A percentile compares a stretch with the other conserved stretches of the same genome.
Conservation (phyloP, 1,284 basidiomycete species). For the Boletus sp. region DNA sequence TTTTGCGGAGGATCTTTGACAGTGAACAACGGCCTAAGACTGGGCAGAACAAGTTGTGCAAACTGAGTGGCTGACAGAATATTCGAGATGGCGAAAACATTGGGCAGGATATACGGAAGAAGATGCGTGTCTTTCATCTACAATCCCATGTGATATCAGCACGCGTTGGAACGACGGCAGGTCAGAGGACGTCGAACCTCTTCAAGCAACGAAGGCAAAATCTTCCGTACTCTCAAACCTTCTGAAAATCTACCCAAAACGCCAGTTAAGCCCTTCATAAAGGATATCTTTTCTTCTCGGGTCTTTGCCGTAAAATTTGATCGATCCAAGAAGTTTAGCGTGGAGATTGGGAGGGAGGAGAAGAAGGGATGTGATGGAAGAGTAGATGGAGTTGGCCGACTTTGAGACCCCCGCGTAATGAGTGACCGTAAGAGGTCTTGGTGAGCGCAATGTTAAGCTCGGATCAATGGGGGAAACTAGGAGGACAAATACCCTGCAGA, state of each 20-base stretch:
- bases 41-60: conserved; percentile 76
- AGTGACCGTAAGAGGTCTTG: conserved; percentile 74
- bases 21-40: conserved; percentile 85
- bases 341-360: conserved; percentile 94
- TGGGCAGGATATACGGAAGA: conserved; percentile 94
- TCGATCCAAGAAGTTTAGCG: conserved; percentile 93
- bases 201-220: conserved; percentile 91
- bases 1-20: conserved; percentile 97
- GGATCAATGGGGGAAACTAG: not conserved
- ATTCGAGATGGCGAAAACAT: conserved; percentile 90
- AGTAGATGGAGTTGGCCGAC: conserved; percentile 71
- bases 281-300: conserved; percentile 92
- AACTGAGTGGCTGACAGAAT: conserved; percentile 81
- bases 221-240: conserved; percentile 82
- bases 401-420: conserved; percentile 73
- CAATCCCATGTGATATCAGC: conserved; percentile 11
- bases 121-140: conserved; percentile 93
- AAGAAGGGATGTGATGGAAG: conserved; percentile 88
- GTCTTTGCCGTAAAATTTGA: conserved; percentile 94
- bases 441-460: conserved; percentile 10
- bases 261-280: conserved; percentile 84
- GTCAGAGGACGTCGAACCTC: conserved; percentile 54
- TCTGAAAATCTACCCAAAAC: conserved; percentile 89
- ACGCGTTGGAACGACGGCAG: not conserved
- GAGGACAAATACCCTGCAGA: conserved; percentile 52